Evolutionary conservation across 169 alveolate species (phyloP).

Genomic region (Eimeria maxima): DNA sequence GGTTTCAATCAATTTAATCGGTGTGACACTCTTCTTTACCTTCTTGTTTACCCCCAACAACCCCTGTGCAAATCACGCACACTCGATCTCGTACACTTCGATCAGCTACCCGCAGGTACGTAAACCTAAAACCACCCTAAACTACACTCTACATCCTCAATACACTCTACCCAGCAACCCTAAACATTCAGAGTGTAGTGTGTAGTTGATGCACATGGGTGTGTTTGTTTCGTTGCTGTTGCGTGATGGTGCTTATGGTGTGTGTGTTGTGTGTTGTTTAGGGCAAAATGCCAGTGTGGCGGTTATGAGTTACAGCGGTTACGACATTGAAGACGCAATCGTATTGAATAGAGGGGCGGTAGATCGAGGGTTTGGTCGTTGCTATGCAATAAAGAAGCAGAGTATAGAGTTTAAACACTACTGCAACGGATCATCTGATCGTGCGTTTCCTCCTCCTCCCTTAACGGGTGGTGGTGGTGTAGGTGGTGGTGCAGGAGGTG

Average conservation of each 20-base stretch:
- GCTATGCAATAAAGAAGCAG: conserved; percentile 78
- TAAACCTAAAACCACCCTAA: background rate
- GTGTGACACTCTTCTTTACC: conserved; percentile 85
- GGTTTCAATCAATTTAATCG: conserved; percentile 95
- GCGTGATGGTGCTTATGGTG: too few species aligned
- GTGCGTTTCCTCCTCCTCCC: conserved; percentile 87
- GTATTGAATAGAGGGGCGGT: conserved; percentile 98
- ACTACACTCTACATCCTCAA: too few species aligned
- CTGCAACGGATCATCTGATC: conserved; percentile 89
- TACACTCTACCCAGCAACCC: too few species aligned
- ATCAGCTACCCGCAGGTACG: conserved; percentile 99
- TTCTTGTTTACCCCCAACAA: conserved; percentile 98
- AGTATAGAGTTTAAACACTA: conserved; percentile 90
- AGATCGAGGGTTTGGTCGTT: conserved; percentile 99
- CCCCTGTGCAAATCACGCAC: conserved; percentile 99
- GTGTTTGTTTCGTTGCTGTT: too few species aligned
- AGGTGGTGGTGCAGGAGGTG: conserved; percentile 27
- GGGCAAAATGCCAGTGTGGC: conserved; percentile 99
- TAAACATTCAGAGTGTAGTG: too few species aligned
- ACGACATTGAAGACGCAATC: conserved; percentile 99
- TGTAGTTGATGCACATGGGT: too few species aligned
- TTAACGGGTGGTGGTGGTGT: conserved; percentile 30
- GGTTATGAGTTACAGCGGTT: conserved; percentile 99
- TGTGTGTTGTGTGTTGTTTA: background rate
- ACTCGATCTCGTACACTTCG: conserved; percentile 97